phyloP scores from a whole-genome alignment of 305 asterid species.

The Fraxinus dipetala region DNA sequence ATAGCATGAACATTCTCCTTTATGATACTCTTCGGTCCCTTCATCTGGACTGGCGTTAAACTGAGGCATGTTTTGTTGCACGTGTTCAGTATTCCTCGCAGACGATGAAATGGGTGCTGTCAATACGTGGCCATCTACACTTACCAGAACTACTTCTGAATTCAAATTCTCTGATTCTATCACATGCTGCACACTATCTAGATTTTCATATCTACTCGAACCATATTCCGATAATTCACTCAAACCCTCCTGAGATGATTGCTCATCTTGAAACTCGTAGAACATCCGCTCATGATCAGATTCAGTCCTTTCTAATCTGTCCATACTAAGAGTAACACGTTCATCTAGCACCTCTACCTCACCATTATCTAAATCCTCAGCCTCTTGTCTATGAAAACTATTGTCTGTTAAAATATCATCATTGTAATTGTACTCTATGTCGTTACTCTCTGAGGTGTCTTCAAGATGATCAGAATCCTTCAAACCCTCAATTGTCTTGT shows the following conservation, averaged over 20 bases:
- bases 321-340: conserved; percentile 58
- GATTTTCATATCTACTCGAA: conserved; percentile 31
- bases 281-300: conserved; percentile 61
- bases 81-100: conserved; percentile 32
- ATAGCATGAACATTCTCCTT: neutral
- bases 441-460: conserved; percentile 19
- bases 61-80: conserved; percentile 57
- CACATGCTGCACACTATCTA: conserved; percentile 35
- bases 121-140: conserved; percentile 54
- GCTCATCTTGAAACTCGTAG: conserved; percentile 72
- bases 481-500: conserved; percentile 23
- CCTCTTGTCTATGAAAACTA: conserved; percentile 35
- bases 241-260: conserved; percentile 54
- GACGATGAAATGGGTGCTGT: conserved; percentile 39
- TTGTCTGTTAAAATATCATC: conserved; percentile 33
- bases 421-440: conserved; percentile 19
- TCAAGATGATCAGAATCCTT: conserved; percentile 13
- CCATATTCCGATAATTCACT: conserved; percentile 60
- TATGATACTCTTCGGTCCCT: conserved; percentile 28
- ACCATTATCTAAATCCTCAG: conserved; percentile 20
- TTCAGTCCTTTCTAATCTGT: conserved; percentile 60
- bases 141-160: conserved; percentile 83
- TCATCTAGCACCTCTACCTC: conserved; percentile 49
- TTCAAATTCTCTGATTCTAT: conserved; percentile 49
- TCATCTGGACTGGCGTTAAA: conserved; percentile 72